phyloP scores from a whole-genome alignment of 2,329 filamentous ascomycete species.

The Apiospora arundinis region DNA sequence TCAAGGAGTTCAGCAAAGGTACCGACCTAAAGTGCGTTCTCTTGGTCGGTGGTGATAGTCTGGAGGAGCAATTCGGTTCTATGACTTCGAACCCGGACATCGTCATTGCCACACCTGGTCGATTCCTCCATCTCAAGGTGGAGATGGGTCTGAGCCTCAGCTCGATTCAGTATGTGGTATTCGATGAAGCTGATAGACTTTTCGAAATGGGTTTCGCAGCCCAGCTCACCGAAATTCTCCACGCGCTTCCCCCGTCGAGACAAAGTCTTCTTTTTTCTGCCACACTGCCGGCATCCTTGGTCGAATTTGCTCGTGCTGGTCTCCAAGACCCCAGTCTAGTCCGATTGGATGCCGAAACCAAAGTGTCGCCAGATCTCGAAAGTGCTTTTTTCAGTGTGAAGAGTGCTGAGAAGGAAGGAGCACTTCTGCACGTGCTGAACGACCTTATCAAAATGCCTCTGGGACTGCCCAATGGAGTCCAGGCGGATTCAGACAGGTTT shows the following conservation, averaged over 20 bases:
- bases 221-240: conserved; percentile 90
- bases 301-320: conserved; percentile 94
- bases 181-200: conserved; percentile 94
- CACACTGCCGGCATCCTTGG: conserved; percentile 89
- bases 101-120: conserved; percentile 93
- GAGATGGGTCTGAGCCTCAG: conserved; percentile 94
- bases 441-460: conserved; percentile 91
- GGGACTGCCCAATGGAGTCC: conserved; percentile 62
- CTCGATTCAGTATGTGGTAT: conserved; percentile 92
- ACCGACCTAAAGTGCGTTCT: conserved; percentile 91
- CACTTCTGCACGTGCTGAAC: conserved; percentile 84
- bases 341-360: conserved; percentile 90
- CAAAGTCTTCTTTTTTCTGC: conserved; percentile 96
- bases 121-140: conserved; percentile 95
- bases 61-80: conserved; percentile 92
- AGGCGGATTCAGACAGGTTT: conserved; percentile 52
- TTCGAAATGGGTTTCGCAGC: conserved; percentile 99
- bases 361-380: conserved; percentile 94
- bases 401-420: conserved; percentile 90
- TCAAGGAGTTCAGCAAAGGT: conserved; percentile 90
- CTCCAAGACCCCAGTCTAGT: conserved; percentile 91
- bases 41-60: conserved; percentile 90
- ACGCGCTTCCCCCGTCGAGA: conserved; percentile 81
- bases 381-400: conserved; percentile 96
- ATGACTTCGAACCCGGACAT: conserved; percentile 97